A percentile compares a stretch with the other conserved stretches of the same genome.
Conservation (phyloP, 768 basidiomycete genomes). For the Amanita molliuscula region DNA sequence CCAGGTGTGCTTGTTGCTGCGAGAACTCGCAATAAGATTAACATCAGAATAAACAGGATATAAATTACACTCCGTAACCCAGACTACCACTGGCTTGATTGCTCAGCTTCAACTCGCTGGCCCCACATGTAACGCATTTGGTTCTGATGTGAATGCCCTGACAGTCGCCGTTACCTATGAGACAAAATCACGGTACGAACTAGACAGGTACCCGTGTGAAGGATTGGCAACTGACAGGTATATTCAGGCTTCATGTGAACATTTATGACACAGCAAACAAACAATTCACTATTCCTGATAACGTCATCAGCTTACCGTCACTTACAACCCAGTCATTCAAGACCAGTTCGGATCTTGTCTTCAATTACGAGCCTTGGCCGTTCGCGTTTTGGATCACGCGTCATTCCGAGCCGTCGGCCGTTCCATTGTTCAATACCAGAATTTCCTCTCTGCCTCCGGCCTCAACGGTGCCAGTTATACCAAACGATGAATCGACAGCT, state of each 20-base stretch:
- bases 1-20: neutral
- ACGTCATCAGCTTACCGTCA: slow-evolving; percentile 30
- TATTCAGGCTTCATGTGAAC: slow-evolving; percentile 51
- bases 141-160: slow-evolving; percentile 44
- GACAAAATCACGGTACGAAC: slow-evolving; percentile 33
- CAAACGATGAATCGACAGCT: slow-evolving; percentile 39
- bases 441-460: slow-evolving; percentile 47
- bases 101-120: slow-evolving; percentile 48
- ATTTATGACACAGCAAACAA: slow-evolving; percentile 48
- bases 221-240: neutral
- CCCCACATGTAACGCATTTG: slow-evolving; percentile 53
- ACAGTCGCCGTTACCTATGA: slow-evolving; percentile 62
- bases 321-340: slow-evolving; percentile 23
- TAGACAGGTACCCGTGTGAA: neutral
- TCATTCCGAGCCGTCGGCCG: slow-evolving; percentile 39
- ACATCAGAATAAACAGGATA: slow-evolving; percentile 38
- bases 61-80: slow-evolving; percentile 30
- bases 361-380: slow-evolving; percentile 53
- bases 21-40: neutral
- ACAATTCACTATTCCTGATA: slow-evolving; percentile 60
- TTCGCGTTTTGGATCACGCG: slow-evolving; percentile 80
- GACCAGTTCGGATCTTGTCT: slow-evolving; percentile 48
- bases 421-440: slow-evolving; percentile 65
- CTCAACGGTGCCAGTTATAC: slow-evolving; percentile 45
- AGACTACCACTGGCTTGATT: slow-evolving; percentile 37